phyloP scores from a whole-genome alignment of 2,329 filamentous ascomycete species.

The Fusarium palustre region DNA sequence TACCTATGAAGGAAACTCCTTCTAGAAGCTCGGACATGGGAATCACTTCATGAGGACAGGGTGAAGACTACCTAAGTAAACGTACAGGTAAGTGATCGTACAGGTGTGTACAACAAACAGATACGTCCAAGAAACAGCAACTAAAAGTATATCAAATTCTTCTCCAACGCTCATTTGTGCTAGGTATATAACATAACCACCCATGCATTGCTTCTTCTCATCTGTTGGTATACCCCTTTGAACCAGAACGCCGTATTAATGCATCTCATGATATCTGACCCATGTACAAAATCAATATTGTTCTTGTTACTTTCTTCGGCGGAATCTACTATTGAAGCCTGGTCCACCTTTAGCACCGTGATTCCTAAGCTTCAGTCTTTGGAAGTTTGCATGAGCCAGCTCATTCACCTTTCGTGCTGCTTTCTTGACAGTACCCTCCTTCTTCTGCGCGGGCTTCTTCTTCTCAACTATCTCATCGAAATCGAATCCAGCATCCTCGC shows the following conservation, averaged over 20 bases:
- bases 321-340: conserved; percentile 68
- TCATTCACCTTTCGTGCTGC: conserved; percentile 71
- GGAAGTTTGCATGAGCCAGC: conserved; percentile 74
- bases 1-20: background rate
- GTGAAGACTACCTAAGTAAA: background rate
- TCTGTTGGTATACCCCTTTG: conserved; percentile 33
- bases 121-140: too few species aligned
- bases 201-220: conserved; percentile 8
- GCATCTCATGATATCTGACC: conserved; percentile 27
- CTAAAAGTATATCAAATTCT: background rate
- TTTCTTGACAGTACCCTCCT: conserved; percentile 62
- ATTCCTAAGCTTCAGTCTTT: conserved; percentile 72
- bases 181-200: background rate
- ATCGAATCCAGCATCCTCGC: conserved; percentile 35
- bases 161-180: background rate
- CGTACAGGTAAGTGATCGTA: background rate
- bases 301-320: conserved; percentile 56
- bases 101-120: background rate
- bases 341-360: conserved; percentile 71
- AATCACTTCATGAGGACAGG: background rate
- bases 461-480: conserved; percentile 33
- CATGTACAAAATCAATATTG: conserved; percentile 1
- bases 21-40: background rate
- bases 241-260: conserved; percentile 28
- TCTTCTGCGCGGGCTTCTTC: conserved; percentile 47